phyloP scores from a whole-genome alignment of 2,329 filamentous ascomycete genomes.

The Purpureocillium lavendulum region DNA sequence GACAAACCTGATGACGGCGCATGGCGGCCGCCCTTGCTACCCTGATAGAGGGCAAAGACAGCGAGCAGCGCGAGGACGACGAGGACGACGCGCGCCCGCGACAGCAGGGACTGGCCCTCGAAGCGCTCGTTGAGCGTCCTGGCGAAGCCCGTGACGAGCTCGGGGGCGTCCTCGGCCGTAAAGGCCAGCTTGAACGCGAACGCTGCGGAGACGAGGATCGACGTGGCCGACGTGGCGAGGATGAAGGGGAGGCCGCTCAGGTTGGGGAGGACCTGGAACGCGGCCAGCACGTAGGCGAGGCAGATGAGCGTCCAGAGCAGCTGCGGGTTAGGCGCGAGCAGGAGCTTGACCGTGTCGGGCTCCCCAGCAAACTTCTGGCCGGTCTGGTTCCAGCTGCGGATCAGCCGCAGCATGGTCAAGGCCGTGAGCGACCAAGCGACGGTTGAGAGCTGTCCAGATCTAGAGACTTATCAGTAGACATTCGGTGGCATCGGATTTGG shows the following conservation, averaged over 20 bases:
- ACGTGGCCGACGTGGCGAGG: slow-evolving; percentile 30
- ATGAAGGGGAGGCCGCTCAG: slow-evolving; percentile 33
- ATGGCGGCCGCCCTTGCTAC: slow-evolving; percentile 19
- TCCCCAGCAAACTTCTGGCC: slow-evolving; percentile 93
- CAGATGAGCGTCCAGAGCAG: slow-evolving; percentile 69
- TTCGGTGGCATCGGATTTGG: background rate
- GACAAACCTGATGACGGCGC: slow-evolving; percentile 20
- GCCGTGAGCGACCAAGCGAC: slow-evolving; percentile 32
- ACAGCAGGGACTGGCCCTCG: slow-evolving; percentile 35
- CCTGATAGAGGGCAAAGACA: slow-evolving; percentile 29
- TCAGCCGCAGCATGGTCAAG: slow-evolving; percentile 55
- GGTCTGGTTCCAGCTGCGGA: slow-evolving; percentile 88
- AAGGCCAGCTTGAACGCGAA: slow-evolving; percentile 87
- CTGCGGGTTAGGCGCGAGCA: slow-evolving; percentile 54
- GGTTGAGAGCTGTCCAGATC: slow-evolving; percentile 16
- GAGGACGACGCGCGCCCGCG: slow-evolving; percentile 42
- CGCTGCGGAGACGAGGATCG: slow-evolving; percentile 41
- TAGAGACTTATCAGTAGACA: slow-evolving; percentile 9
- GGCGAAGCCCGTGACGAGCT: slow-evolving; percentile 53
- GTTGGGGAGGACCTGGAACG: slow-evolving; percentile 32
- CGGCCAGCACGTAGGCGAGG: slow-evolving; percentile 57
- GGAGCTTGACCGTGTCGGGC: slow-evolving; percentile 71
- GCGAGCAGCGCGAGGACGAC: slow-evolving; percentile 32
- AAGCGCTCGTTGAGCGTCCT: slow-evolving; percentile 30
- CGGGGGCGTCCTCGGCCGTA: slow-evolving; percentile 78